These are phyloP conservation scores for Kalanchoe fedtschenkoi DNA, from an alignment of 164 flowering plant genomes.

Conservation along the genomic window DNA sequence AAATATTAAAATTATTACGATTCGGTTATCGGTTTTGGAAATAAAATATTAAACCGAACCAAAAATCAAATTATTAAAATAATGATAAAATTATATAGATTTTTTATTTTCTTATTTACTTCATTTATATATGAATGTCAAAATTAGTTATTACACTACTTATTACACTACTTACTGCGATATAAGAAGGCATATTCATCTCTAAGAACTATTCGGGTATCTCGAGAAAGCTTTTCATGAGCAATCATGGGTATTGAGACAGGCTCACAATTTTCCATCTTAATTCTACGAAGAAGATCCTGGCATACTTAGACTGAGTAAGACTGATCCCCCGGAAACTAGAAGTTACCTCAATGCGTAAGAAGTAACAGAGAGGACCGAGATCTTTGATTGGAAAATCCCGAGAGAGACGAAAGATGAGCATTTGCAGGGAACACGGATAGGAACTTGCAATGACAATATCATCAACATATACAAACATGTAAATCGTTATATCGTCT, in stretches of 20 bases:
- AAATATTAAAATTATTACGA: too few species aligned
- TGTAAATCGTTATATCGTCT: background rate
- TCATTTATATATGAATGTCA: too few species aligned
- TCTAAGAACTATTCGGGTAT: background rate
- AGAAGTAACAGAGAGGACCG: background rate
- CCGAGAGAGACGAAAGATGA: background rate
- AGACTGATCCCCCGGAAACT: background rate
- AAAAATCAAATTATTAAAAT: too few species aligned
- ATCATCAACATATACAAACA: constrained; percentile 7
- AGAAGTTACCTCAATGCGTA: background rate
- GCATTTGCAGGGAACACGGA: background rate
- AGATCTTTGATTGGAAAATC: background rate
- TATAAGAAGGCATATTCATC: background rate
- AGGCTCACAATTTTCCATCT: background rate
- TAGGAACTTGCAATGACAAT: background rate
- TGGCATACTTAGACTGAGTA: background rate
- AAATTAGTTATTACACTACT: too few species aligned
- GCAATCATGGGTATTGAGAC: background rate
- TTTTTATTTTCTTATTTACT: too few species aligned
- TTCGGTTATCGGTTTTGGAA: too few species aligned
- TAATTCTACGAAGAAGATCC: background rate
- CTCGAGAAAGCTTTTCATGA: background rate
- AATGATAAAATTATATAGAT: too few species aligned
- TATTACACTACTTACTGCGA: too few species aligned
- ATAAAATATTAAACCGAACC: too few species aligned